Evolutionary conservation across 179 eudicot species (phyloP).

Genomic region (Gypsophila paniculata): DNA sequence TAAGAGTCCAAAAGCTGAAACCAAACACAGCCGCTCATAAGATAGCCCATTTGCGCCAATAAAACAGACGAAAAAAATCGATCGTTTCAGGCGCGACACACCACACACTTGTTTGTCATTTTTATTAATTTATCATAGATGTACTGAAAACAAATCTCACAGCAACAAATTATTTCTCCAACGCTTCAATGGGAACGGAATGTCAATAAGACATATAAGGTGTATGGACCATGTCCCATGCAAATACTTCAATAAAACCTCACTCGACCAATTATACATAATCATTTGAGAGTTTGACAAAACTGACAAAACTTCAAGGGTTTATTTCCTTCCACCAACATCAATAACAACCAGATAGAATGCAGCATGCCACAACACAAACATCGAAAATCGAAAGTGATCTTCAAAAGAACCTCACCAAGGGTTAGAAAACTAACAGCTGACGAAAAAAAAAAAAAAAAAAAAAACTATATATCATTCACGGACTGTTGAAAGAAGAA

Average conservation of each 20-base stretch:
- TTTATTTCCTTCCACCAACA: background rate
- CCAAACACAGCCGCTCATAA: too few relatives aligned
- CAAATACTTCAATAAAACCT: background rate
- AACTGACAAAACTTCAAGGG: background rate
- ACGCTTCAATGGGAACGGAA: background rate
- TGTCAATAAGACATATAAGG: background rate
- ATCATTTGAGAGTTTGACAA: background rate
- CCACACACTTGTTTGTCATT: too few relatives aligned
- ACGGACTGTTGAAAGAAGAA: too few relatives aligned
- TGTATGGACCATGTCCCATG: background rate
- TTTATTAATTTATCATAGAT: too few relatives aligned
- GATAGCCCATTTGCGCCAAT: too few relatives aligned
- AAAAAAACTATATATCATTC: too few relatives aligned
- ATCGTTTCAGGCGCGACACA: too few relatives aligned
- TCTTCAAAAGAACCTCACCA: background rate
- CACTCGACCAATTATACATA: background rate
- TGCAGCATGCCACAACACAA: background rate
- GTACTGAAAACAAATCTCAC: too few relatives aligned
- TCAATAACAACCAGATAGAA: constrained; percentile 3
- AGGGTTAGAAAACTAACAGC: too few relatives aligned
- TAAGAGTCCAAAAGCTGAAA: background rate
- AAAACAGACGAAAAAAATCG: too few relatives aligned
- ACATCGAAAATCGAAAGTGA: background rate
- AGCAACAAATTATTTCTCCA: background rate
- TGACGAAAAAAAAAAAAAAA: too few relatives aligned